A percentile compares a stretch with the other conserved stretches of the same genome.
Evolutionary conservation across 106 monocot species (phyloP).

Genomic region (Agapanthus africanus): DNA sequence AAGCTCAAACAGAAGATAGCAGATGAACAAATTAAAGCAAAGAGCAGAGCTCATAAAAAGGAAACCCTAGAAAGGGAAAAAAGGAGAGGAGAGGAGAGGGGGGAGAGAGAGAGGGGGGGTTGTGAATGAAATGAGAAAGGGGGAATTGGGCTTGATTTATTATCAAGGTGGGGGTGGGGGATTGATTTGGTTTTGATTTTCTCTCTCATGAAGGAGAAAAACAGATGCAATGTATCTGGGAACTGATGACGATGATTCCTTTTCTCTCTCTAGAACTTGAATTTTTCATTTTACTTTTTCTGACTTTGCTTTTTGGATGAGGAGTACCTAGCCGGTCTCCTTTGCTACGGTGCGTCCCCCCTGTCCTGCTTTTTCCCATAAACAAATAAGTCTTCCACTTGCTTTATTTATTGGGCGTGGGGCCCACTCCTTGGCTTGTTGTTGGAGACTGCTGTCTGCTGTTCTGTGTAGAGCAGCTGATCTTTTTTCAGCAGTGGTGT

Average conservation of each 20-base stretch:
- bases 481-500: no score
- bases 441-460: no score
- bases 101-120: not conserved
- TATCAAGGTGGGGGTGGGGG: not conserved
- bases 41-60: not conserved
- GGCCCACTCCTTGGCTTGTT: no score
- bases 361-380: no score
- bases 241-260: not conserved
- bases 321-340: no score
- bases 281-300: no score
- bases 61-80: conserved; percentile 8
- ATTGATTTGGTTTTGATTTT: not conserved
- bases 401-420: no score
- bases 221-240: not conserved
- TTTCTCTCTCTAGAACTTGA: conserved; percentile 2
- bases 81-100: not conserved
- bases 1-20: not conserved
- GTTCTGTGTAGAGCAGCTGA: not conserved
- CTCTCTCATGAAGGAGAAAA: conserved; percentile 1
- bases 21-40: not conserved
- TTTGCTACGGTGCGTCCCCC: no score
- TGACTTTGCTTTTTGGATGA: no score
- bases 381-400: no score
- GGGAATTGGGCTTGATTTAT: not conserved
- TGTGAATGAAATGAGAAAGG: not conserved